Evolutionary conservation across 2,329 filamentous ascomycete genomes (phyloP).

Genomic region (Cladosporium colombiae): DNA sequence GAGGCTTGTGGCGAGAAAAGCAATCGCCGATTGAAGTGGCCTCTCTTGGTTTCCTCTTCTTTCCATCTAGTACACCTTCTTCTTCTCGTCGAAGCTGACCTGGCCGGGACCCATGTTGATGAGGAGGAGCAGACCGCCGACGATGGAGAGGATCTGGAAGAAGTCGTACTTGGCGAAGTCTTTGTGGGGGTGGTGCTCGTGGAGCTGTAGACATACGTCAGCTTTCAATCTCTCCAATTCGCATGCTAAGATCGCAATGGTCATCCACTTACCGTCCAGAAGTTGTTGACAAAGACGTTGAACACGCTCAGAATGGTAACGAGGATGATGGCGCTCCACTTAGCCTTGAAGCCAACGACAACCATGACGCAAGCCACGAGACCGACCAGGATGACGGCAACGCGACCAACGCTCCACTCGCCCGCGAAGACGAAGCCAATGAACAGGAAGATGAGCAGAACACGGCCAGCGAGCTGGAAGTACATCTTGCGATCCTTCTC

Average conservation of each 20-base stretch:
- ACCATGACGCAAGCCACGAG: conserved; percentile 96
- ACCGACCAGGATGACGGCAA: conserved; percentile 80
- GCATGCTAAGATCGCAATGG: background rate
- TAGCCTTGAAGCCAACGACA: conserved; percentile 98
- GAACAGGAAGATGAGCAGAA: conserved; percentile 96
- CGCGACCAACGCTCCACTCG: conserved; percentile 85
- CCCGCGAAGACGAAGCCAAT: conserved; percentile 95
- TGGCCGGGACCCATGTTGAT: conserved; percentile 99
- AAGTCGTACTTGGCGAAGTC: conserved; percentile 99
- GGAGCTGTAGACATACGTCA: conserved; percentile 61
- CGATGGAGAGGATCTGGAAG: conserved; percentile 99
- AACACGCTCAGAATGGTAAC: conserved; percentile 95
- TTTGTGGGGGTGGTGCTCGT: conserved; percentile 98
- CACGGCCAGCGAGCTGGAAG: conserved; percentile 94
- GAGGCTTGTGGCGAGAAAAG: background rate
- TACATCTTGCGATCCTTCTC: conserved; percentile 99
- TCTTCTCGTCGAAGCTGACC: conserved; percentile 99
- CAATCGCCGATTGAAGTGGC: background rate
- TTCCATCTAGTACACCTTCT: conserved; percentile 85
- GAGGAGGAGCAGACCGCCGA: conserved; percentile 90
- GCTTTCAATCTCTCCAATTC: conserved; percentile 24
- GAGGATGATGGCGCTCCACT: conserved; percentile 94
- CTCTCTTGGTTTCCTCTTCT: background rate
- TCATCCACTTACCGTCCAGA: conserved; percentile 82
- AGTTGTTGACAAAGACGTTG: conserved; percentile 98